Conservation (phyloP, 148 eudicot species). For the Vaccinium darrowii region DNA sequence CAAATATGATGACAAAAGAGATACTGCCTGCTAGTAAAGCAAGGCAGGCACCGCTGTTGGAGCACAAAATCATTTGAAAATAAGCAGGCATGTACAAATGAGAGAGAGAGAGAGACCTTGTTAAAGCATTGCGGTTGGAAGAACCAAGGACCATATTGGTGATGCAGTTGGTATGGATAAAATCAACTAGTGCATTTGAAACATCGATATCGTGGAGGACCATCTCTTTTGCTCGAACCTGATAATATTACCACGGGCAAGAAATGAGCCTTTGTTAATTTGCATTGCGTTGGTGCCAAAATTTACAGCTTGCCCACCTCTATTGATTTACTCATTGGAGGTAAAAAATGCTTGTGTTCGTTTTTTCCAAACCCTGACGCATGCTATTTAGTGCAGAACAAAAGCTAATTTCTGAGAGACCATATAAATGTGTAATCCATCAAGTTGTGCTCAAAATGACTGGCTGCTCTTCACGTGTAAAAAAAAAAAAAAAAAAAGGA, state of each 20-base stretch:
- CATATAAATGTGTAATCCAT: not conserved
- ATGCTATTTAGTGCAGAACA: not conserved
- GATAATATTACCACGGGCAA: constrained; percentile 20
- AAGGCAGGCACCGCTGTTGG: no score
- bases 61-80: not conserved
- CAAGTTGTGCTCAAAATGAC: constrained; percentile 6
- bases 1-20: not conserved
- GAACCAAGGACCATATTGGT: constrained; percentile 56
- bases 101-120: constrained; percentile 32
- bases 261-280: not conserved
- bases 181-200: constrained; percentile 45
- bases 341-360: not conserved
- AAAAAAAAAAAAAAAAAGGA: not conserved
- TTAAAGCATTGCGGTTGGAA: constrained; percentile 53
- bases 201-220: constrained; percentile 61
- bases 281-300: not conserved
- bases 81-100: not conserved
- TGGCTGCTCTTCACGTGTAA: not conserved
- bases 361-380: not conserved
- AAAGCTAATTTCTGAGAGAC: not conserved
- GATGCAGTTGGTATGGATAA: constrained; percentile 33
- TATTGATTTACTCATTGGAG: not conserved
- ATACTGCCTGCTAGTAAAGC: no score
- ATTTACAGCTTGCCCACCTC: not conserved
- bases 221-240: constrained; percentile 57